Evolutionary conservation across 176 grass and related monocot genomes (phyloP), one percentile per base, ranked within the genome.

Genomic region (Otatea glauca): DNA sequence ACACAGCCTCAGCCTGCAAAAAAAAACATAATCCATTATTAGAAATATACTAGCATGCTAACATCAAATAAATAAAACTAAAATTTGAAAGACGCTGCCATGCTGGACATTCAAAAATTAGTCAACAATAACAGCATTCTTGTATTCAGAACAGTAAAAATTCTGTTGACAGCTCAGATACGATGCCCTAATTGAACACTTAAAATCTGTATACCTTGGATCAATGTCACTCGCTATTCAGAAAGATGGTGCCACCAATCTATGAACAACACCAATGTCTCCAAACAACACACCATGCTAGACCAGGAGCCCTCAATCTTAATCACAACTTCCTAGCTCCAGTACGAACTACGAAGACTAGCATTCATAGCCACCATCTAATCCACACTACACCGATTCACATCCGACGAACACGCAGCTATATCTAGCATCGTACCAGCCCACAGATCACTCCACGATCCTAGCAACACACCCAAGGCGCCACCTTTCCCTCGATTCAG

Each of bases 1-100:
- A 3, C 9, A 37, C 45, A 70, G 78, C 77, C 32, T 73, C 45
- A 74, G 27, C 65, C 82, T 85, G 83, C 58, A 82, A 70, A 7
- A 70, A 7, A 79, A 86, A 61, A 4, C 35, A 37, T 37, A 25
- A 61, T 9, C 9, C 43, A 59, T 35, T 38, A 15, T 85, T 72
- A 82, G 86, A 77, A 34, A 50, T 72, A 60, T 72, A 67, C 42
- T 61, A 72, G 55, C 39, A 66, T n/a, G 32, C 18, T 0, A 8
- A 73, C 16, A 51, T 43, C 25, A 56, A 59, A 83, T 27, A 32
- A 18, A 48, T 24, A 29, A 50, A 67, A 73, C 3, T 25, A 77
- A 62, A 51, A 65, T 39, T 61, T 43, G 7, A 62, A 89, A 75
- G 24, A 29, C 6, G 23, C 62, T 18, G 18, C 6, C 68, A 38